A percentile compares a stretch with the other conserved stretches of the same genome.
Evolutionary conservation across 1,284 basidiomycete species (phyloP).

Genomic region (Flammula alnicola): DNA sequence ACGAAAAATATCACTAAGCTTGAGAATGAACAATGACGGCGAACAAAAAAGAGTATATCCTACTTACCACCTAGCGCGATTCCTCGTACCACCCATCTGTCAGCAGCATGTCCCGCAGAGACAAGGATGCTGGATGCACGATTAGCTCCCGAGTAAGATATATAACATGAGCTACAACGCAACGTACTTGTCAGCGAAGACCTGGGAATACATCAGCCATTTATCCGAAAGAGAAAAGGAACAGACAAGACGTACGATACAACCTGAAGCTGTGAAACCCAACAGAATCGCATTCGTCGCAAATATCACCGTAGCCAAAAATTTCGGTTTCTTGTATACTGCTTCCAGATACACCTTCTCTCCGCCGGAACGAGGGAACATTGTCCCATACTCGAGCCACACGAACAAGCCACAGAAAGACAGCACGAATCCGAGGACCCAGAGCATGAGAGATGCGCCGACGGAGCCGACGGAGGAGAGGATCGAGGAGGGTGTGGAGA

Average conservation of each 20-base stretch:
- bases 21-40: not conserved
- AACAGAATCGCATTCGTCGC: slow-evolving; percentile 53
- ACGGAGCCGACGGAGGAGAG: slow-evolving; percentile 51
- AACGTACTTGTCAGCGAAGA: slow-evolving; percentile 34
- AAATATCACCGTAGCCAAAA: slow-evolving; percentile 52
- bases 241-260: slow-evolving; percentile 47
- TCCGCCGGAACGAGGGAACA: slow-evolving; percentile 58
- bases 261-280: slow-evolving; percentile 58
- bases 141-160: not conserved
- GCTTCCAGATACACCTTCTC: slow-evolving; percentile 63
- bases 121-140: slow-evolving; percentile 52
- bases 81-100: slow-evolving; percentile 56
- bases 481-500: slow-evolving; percentile 66
- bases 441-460: slow-evolving; percentile 59
- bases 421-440: slow-evolving; percentile 58
- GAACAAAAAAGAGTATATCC: not conserved
- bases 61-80: slow-evolving; percentile 58
- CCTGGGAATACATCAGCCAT: slow-evolving; percentile 16
- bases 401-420: slow-evolving; percentile 58
- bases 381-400: slow-evolving; percentile 61
- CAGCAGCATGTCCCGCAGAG: slow-evolving; percentile 43
- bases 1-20: slow-evolving; percentile 47
- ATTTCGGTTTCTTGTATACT: slow-evolving; percentile 49
- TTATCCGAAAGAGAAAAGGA: not conserved
- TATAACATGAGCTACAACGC: not conserved